A percentile compares a stretch with the other conserved stretches of the same genome.
These are phyloP conservation scores for Aspergillus mulundensis DNA, from an alignment of 495 filamentous ascomycete genomes.

Conservation along the genomic window DNA sequence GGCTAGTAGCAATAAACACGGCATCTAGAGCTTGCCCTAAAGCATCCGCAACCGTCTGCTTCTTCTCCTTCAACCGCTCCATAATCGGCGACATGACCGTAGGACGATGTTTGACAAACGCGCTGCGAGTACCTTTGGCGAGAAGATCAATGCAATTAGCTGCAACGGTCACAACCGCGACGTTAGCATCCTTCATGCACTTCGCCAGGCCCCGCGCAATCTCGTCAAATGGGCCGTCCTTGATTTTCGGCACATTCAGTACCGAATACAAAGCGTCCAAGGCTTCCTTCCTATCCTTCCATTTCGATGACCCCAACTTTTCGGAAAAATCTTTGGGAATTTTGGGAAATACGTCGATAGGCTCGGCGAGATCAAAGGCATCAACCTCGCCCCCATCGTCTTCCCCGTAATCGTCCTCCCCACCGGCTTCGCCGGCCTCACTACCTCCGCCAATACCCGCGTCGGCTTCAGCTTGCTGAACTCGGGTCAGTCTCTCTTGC, in stretches of 20 bases:
- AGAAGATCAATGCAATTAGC: slow-evolving; percentile 90
- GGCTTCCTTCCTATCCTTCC: slow-evolving; percentile 97
- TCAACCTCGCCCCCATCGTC: slow-evolving; percentile 72
- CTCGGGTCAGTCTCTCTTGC: slow-evolving; percentile 82
- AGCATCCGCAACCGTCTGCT: slow-evolving; percentile 81
- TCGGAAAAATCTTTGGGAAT: slow-evolving; percentile 78
- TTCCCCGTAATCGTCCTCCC: slow-evolving; percentile 57
- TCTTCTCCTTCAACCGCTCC: slow-evolving; percentile 96
- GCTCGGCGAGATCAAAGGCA: slow-evolving; percentile 83
- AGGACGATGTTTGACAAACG: slow-evolving; percentile 76
- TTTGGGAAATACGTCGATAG: slow-evolving; percentile 83
- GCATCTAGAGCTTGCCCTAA: slow-evolving; percentile 80
- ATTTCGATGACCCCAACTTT: slow-evolving; percentile 81
- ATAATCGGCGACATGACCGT: slow-evolving; percentile 80
- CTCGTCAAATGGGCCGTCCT: slow-evolving; percentile 84
- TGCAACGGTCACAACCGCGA: slow-evolving; percentile 88
- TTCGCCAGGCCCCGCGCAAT: slow-evolving; percentile 80
- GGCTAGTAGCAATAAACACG: slow-evolving; percentile 71
- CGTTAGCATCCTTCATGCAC: slow-evolving; percentile 97
- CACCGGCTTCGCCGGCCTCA: slow-evolving; percentile 47
- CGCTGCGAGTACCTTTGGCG: slow-evolving; percentile 79
- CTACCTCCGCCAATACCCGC: slow-evolving; percentile 59
- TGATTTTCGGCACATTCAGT: slow-evolving; percentile 85
- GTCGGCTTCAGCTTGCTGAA: slow-evolving; percentile 74
- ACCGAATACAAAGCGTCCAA: slow-evolving; percentile 74